phyloP scores from a whole-genome alignment of 2,329 filamentous ascomycete genomes.

The Verruconis gallopava region DNA sequence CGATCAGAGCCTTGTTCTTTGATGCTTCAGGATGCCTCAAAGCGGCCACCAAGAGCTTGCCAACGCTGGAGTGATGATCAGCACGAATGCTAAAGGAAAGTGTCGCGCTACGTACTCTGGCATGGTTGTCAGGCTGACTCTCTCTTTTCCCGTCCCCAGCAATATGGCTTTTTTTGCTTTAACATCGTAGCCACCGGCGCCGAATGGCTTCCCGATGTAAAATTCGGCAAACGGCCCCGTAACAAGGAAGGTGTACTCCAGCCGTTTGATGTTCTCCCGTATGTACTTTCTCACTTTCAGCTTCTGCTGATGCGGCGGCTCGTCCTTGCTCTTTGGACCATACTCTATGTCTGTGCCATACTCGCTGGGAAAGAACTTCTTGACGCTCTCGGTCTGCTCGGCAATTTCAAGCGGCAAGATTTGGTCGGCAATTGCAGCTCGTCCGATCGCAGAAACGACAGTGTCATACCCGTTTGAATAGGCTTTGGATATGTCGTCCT shows the following conservation, averaged over 20 bases:
- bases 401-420: constrained; percentile 49
- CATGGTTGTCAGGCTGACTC: constrained; percentile 58
- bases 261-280: constrained; percentile 36
- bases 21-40: constrained; percentile 43
- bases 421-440: constrained; percentile 48
- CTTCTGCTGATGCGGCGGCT: constrained; percentile 58
- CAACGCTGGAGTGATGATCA: constrained; percentile 39
- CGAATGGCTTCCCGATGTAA: constrained; percentile 36
- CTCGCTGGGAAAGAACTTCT: constrained; percentile 55
- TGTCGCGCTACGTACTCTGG: constrained; percentile 44
- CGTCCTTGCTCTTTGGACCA: constrained; percentile 40
- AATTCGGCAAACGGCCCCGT: constrained; percentile 57
- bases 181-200: constrained; percentile 47
- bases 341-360: constrained; percentile 56
- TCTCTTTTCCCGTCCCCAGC: constrained; percentile 47
- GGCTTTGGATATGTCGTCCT: constrained; percentile 41
- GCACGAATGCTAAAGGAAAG: constrained; percentile 2
- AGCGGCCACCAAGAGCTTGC: constrained; percentile 50
- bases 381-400: constrained; percentile 39
- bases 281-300: constrained; percentile 53
- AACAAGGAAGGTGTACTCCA: constrained; percentile 55
- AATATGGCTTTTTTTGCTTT: constrained; percentile 45
- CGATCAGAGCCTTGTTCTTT: constrained; percentile 45
- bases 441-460: constrained; percentile 51
- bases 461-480: constrained; percentile 47